phyloP scores from a whole-genome alignment of 1,284 basidiomycete species.

The Farysia itapuensis region DNA sequence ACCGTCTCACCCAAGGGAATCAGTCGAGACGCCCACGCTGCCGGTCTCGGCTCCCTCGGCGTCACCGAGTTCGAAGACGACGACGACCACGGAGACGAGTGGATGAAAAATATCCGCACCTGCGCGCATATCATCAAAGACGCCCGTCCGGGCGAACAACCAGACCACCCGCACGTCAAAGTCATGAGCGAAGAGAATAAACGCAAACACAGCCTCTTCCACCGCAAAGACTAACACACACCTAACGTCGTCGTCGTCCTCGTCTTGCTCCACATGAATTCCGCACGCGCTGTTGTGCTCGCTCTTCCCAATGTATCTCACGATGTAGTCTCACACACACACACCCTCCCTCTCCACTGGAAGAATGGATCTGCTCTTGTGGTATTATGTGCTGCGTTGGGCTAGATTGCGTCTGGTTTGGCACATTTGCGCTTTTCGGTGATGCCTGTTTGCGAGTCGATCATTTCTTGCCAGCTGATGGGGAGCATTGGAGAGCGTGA shows the following conservation, averaged over 20 bases:
- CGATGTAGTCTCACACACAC: no score
- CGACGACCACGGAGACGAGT: slow-evolving; percentile 60
- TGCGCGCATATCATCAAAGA: slow-evolving; percentile 51
- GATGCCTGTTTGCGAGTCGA: slow-evolving; percentile 77
- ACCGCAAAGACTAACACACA: slow-evolving; percentile 47
- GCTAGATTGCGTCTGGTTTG: slow-evolving; percentile 66
- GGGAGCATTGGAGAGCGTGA: slow-evolving; percentile 40
- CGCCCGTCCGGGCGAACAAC: slow-evolving; percentile 37
- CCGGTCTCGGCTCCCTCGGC: slow-evolving; percentile 33
- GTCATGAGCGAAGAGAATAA: slow-evolving; percentile 47
- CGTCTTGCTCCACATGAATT: no score
- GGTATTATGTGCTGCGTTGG: no score
- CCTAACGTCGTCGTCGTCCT: no score
- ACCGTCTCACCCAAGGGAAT: slow-evolving; percentile 24
- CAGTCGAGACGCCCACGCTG: slow-evolving; percentile 29
- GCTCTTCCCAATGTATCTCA: no score
- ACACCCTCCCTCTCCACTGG: no score
- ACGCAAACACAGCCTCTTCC: slow-evolving; percentile 49
- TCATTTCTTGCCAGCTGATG: slow-evolving; percentile 87
- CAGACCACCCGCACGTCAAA: slow-evolving; percentile 56
- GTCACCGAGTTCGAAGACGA: slow-evolving; percentile 56
- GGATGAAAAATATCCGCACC: slow-evolving; percentile 59
- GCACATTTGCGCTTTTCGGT: slow-evolving; percentile 85
- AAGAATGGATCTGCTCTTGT: no score
- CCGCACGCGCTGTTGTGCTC: no score